Evolutionary conservation across 1,284 basidiomycete genomes (phyloP).

Genomic region (Rhodotorula mucilaginosa): DNA sequence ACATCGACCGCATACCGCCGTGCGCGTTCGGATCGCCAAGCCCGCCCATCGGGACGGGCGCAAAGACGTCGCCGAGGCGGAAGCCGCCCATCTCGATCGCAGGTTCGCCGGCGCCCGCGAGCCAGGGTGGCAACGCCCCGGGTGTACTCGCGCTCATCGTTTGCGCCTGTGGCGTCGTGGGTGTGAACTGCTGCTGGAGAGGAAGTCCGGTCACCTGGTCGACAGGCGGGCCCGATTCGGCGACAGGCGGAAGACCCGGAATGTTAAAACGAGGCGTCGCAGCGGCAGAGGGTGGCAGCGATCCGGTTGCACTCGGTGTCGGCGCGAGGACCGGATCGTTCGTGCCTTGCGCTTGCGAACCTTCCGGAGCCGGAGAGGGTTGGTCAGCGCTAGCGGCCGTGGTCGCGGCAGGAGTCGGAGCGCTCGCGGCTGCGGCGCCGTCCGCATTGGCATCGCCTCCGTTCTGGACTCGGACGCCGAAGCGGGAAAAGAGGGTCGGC

Average conservation of each 20-base stretch:
- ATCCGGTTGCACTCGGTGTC: not conserved
- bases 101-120: conserved; percentile 4
- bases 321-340: conserved; percentile 9
- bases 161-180: not conserved
- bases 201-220: not conserved
- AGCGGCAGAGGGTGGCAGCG: conserved; percentile 3
- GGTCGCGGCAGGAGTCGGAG: conserved; percentile 3
- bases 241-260: not conserved
- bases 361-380: not conserved
- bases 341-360: not conserved
- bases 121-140: not conserved
- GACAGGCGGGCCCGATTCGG: not conserved
- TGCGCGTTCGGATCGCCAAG: conserved; percentile 4
- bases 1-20: conserved; percentile 17
- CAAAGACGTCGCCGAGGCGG: conserved; percentile 14
- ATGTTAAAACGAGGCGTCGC: not conserved
- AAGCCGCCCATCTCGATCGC: conserved; percentile 13
- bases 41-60: not conserved
- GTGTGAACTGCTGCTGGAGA: not conserved
- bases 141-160: not conserved
- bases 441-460: not conserved
- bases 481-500: conserved; percentile 32
- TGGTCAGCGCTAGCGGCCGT: not conserved
- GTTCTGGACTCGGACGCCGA: conserved; percentile 17
- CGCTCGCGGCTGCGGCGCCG: not conserved